Conservation (phyloP, 2,329 filamentous ascomycete species). For the Biscogniauxia sp. region DNA sequence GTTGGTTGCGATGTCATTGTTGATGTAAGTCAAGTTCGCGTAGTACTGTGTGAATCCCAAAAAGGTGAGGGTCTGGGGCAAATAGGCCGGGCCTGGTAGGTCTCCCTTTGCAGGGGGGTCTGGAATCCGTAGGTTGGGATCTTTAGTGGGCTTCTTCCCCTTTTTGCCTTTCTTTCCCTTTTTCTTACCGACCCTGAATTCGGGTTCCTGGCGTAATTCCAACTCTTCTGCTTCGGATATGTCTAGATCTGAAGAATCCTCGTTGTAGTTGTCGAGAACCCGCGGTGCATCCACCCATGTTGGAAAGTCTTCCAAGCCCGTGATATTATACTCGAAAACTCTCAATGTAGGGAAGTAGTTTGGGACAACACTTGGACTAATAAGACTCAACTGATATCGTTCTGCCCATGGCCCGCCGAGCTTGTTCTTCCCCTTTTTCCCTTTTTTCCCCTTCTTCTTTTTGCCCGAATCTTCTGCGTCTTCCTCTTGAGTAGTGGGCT, state of each 20-base stretch:
- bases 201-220: conserved; percentile 26
- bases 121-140: conserved; percentile 65
- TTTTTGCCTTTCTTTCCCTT: conserved; percentile 48
- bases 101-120: conserved; percentile 68
- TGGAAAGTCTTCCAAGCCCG: conserved; percentile 60
- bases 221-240: conserved; percentile 21
- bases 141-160: conserved; percentile 46
- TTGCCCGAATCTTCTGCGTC: conserved; percentile 33
- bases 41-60: conserved; percentile 86
- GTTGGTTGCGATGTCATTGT: conserved; percentile 61
- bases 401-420: conserved; percentile 83
- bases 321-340: conserved; percentile 94
- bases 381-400: conserved; percentile 76
- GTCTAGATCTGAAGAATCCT: conserved; percentile 4
- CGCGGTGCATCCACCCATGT: conserved; percentile 40
- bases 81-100: conserved; percentile 86
- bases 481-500: conserved; percentile 35
- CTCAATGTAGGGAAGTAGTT: conserved; percentile 88
- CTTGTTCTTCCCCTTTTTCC: conserved; percentile 56
- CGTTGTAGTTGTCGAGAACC: background rate
- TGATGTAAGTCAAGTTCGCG: conserved; percentile 88
- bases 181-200: conserved; percentile 34
- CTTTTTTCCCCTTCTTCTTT: conserved; percentile 51
- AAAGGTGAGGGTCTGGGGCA: conserved; percentile 75
- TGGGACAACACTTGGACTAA: conserved; percentile 85